phyloP scores from a whole-genome alignment of 2,329 filamentous ascomycete genomes.

The Colletotrichum australisinense region DNA sequence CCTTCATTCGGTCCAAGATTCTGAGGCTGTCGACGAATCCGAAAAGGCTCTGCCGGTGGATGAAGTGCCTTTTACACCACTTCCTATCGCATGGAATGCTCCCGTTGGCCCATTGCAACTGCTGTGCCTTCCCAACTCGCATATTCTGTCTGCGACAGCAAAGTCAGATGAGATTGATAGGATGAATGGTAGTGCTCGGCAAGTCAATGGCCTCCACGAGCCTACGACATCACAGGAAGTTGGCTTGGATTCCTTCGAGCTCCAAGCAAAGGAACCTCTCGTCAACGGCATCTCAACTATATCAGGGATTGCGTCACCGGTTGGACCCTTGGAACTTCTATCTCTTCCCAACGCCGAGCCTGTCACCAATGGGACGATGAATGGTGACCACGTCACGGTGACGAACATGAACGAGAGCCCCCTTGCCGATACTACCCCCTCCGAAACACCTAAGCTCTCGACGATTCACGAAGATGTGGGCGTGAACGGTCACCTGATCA shows the following conservation, averaged over 20 bases:
- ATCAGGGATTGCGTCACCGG: conserved; percentile 41
- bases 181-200: neutral
- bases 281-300: neutral
- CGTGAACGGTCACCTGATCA: conserved; percentile 19
- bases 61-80: neutral
- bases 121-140: conserved; percentile 66
- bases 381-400: neutral
- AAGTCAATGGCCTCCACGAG: neutral
- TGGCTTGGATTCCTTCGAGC: neutral
- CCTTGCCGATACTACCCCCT: neutral
- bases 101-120: conserved; percentile 57
- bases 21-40: neutral
- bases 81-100: conserved; percentile 12
- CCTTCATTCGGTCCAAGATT: neutral
- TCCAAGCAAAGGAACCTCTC: neutral
- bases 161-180: neutral
- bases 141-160: neutral
- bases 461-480: conserved; percentile 20
- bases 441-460: conserved; percentile 7
- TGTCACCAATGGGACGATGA: neutral
- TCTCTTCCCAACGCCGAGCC: conserved; percentile 64
- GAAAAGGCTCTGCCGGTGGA: neutral
- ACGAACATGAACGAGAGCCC: neutral
- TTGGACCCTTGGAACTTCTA: conserved; percentile 58
- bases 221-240: neutral